phyloP scores from a whole-genome alignment of 495 filamentous ascomycete genomes.

The Lasiosphaeria hispida region DNA sequence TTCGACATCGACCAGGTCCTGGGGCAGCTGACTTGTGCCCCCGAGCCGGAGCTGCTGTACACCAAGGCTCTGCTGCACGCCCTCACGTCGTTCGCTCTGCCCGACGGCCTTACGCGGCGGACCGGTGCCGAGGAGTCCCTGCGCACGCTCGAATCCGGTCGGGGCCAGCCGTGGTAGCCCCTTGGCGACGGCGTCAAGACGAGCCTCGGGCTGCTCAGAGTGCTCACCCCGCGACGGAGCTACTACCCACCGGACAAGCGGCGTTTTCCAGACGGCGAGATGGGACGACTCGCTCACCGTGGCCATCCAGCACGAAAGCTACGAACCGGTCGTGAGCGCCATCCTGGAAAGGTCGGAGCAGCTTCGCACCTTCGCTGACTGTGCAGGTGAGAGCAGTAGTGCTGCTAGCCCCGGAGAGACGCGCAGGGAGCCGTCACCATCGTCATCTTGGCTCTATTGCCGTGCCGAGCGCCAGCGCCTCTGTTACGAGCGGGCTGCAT shows the following conservation, averaged over 20 bases:
- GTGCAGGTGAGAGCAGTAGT: neutral
- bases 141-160: neutral
- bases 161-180: slow-evolving; percentile 4
- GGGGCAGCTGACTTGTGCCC: neutral
- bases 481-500: neutral
- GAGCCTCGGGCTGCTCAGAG: neutral
- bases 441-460: neutral
- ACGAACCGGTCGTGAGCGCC: neutral
- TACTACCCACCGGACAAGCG: slow-evolving; percentile 5
- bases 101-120: slow-evolving; percentile 5
- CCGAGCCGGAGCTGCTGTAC: slow-evolving; percentile 6
- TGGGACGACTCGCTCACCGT: neutral
- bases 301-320: slow-evolving; percentile 10
- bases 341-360: slow-evolving; percentile 1
- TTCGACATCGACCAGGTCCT: slow-evolving; percentile 4
- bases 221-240: neutral
- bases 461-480: slow-evolving; percentile 1
- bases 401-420: neutral
- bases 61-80: slow-evolving; percentile 6
- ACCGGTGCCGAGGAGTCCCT: slow-evolving; percentile 10
- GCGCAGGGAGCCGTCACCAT: neutral
- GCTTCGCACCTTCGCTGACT: neutral
- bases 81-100: slow-evolving; percentile 2
- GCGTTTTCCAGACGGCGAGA: neutral
- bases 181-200: neutral